Percentiles rank a stretch among this genome's conserved stretches.
Evolutionary conservation across 192 early-diverging fungal genomes (phyloP).

Genomic region (Polychytrium aggregatum): DNA sequence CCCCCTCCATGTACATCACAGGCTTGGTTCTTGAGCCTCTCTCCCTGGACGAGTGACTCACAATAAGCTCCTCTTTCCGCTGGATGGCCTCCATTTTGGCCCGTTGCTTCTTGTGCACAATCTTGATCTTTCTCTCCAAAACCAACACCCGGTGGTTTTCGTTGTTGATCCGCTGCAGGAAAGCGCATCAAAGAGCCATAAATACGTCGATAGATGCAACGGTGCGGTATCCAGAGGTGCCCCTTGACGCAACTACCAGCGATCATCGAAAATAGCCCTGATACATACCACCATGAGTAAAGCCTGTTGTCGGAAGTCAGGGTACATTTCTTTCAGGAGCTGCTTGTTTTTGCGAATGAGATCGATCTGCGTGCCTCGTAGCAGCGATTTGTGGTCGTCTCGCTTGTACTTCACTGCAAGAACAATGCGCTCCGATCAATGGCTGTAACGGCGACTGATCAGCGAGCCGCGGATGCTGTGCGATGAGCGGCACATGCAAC

Average conservation of each 20-base stretch:
- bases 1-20: too few relatives aligned
- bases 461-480: too few relatives aligned
- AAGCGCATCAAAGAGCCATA: background rate
- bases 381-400: background rate
- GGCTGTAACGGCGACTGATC: too few relatives aligned
- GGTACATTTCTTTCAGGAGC: too few relatives aligned
- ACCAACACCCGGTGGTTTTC: slow-evolving; percentile 6
- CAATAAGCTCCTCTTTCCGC: slow-evolving; percentile 1
- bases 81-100: background rate
- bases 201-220: background rate
- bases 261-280: background rate
- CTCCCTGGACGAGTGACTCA: too few relatives aligned
- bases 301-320: too few relatives aligned
- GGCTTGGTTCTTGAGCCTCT: too few relatives aligned
- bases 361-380: background rate
- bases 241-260: background rate
- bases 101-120: background rate
- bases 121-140: slow-evolving; percentile 2
- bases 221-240: background rate
- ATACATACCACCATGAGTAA: too few relatives aligned
- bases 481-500: too few relatives aligned
- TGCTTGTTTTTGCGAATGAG: too few relatives aligned
- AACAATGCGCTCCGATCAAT: too few relatives aligned
- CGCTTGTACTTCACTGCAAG: background rate
- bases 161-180: slow-evolving; percentile 8